Conservation (phyloP, 345 rosid species). For the Viola odorata region DNA sequence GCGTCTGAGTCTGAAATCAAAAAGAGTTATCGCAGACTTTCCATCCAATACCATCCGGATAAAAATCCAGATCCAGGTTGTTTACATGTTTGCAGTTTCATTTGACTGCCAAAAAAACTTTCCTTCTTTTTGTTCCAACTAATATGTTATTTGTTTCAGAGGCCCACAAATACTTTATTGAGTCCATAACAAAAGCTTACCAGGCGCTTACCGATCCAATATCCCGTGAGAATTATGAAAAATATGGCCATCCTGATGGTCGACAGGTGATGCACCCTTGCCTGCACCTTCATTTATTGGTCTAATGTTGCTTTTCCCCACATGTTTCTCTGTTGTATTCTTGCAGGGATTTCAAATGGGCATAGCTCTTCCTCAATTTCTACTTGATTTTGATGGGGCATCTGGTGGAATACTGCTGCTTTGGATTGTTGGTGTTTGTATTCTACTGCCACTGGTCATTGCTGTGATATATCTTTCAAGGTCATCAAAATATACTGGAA, state of each 20-base stretch:
- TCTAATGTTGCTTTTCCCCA: constrained; percentile 3
- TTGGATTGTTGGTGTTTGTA: constrained; percentile 97
- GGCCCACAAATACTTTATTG: constrained; percentile 83
- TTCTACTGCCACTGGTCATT: constrained; percentile 89
- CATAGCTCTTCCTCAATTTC: constrained; percentile 94
- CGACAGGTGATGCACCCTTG: constrained; percentile 55
- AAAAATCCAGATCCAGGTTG: constrained; percentile 99
- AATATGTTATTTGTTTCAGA: constrained; percentile 33
- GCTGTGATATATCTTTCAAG: constrained; percentile 94
- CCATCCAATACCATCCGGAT: constrained; percentile 93
- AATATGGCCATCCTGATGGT: constrained; percentile 99
- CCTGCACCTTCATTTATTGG: neutral
- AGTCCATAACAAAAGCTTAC: constrained; percentile 90
- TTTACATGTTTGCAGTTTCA: constrained; percentile 22
- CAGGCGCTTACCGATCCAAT: constrained; percentile 91
- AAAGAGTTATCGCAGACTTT: constrained; percentile 87
- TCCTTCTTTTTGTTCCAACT: neutral
- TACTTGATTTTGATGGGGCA: constrained; percentile 87
- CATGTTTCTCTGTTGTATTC: constrained; percentile 14
- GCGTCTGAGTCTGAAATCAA: constrained; percentile 82
- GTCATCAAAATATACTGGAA: constrained; percentile 95
- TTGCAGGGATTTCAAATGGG: constrained; percentile 99
- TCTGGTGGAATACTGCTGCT: constrained; percentile 94
- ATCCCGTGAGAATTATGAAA: constrained; percentile 95
- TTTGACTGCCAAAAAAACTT: neutral